These are phyloP conservation scores for Phytopythium chamaehyphon DNA, from an alignment of 352 stramenopile genomes.

Conservation along the genomic window DNA sequence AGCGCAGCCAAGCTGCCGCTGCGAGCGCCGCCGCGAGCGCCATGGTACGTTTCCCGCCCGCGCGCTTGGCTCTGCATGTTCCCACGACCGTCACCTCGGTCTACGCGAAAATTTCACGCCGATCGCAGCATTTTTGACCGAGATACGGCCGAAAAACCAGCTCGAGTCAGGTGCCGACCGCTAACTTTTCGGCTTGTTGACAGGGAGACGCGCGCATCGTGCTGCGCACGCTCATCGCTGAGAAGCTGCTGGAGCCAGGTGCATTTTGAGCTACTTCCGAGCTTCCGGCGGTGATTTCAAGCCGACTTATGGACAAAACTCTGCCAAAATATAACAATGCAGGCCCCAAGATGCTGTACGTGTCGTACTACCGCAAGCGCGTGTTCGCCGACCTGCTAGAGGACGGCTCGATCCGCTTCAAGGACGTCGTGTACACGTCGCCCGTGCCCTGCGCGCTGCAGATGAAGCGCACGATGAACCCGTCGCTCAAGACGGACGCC, in stretches of 20 bases:
- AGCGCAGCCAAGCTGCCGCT: too few species aligned
- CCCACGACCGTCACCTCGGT: too few species aligned
- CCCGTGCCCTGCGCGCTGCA: slow-evolving; percentile 65
- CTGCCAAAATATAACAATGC: too few species aligned
- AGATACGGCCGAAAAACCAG: too few species aligned
- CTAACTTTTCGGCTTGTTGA: neutral
- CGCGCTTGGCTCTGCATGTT: too few species aligned
- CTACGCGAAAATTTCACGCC: too few species aligned
- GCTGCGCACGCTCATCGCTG: slow-evolving; percentile 57
- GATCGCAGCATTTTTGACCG: too few species aligned
- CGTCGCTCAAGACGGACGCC: slow-evolving; percentile 71
- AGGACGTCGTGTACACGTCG: slow-evolving; percentile 73
- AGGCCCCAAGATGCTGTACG: slow-evolving; percentile 71
- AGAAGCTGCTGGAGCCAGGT: slow-evolving; percentile 64
- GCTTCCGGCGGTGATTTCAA: too few species aligned
- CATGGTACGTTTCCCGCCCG: too few species aligned
- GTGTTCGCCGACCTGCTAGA: slow-evolving; percentile 71
- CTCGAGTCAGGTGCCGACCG: too few species aligned
- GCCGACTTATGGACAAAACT: too few species aligned
- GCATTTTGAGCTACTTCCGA: neutral
- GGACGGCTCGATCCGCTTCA: slow-evolving; percentile 75
- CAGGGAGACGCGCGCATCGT: slow-evolving; percentile 65
- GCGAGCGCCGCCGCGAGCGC: too few species aligned
- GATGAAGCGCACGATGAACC: slow-evolving; percentile 82
- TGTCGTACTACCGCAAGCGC: slow-evolving; percentile 81